Percentiles rank a stretch among this genome's conserved stretches.
Evolutionary conservation across 371 early-diverging fungal species (phyloP).

Genomic region (Mortierella sp.): DNA sequence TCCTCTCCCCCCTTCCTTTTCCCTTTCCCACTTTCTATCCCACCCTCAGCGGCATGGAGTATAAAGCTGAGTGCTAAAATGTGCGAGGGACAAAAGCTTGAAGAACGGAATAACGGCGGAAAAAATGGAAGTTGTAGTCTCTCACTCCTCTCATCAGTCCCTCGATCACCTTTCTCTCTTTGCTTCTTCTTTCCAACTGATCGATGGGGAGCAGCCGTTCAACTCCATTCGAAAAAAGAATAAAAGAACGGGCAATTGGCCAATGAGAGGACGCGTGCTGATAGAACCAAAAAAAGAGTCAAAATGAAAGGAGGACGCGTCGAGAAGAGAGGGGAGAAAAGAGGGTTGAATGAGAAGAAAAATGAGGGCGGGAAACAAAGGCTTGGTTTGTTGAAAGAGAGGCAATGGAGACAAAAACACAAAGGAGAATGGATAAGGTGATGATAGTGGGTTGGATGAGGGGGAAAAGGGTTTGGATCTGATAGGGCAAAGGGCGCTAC

Average conservation of each 20-base stretch:
- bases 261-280: conserved; percentile 9
- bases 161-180: neutral
- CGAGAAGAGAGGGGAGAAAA: neutral
- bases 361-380: conserved; percentile 3
- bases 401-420: neutral
- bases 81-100: neutral
- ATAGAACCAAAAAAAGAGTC: neutral
- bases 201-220: neutral
- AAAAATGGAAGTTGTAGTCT: neutral
- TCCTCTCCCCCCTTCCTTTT: neutral
- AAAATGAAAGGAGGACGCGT: neutral
- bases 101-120: neutral
- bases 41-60: neutral
- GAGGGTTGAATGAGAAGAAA: neutral
- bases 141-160: neutral
- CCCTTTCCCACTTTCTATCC: neutral
- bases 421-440: neutral
- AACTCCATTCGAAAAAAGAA: neutral
- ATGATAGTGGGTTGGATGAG: neutral
- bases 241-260: neutral
- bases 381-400: too few relatives aligned
- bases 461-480: neutral
- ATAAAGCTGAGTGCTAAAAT: neutral
- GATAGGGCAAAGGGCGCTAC: neutral
- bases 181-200: neutral